These are phyloP conservation scores for Grigorovia transvaalensis DNA, from an alignment of 805 yeast species.

Conservation along the genomic window DNA sequence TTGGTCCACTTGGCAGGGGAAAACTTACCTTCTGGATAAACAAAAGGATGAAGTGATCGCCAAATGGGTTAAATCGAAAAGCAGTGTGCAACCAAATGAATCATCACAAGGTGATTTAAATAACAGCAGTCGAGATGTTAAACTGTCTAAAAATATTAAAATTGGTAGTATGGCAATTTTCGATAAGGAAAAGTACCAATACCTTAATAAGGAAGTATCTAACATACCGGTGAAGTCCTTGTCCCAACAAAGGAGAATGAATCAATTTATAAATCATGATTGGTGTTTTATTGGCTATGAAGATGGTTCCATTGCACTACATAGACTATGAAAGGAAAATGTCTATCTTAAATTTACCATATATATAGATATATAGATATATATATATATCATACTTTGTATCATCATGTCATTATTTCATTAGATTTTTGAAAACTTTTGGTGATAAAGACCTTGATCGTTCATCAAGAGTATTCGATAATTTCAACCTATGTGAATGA, in stretches of 20 bases:
- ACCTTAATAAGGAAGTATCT: background rate
- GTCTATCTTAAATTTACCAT: background rate
- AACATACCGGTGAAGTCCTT: background rate
- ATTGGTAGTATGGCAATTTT: slow-evolving; percentile 4
- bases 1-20: slow-evolving; percentile 4
- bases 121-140: background rate
- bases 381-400: background rate
- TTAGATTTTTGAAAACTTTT: slow-evolving; percentile 5
- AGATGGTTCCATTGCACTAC: slow-evolving; percentile 21
- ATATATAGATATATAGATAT: background rate
- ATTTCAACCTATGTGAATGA: background rate
- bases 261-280: slow-evolving; percentile 5
- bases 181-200: background rate
- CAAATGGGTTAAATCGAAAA: slow-evolving; percentile 13
- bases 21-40: background rate
- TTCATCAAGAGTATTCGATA: background rate
- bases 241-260: slow-evolving; percentile 11
- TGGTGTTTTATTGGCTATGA: slow-evolving; percentile 28
- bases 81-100: slow-evolving; percentile 15
- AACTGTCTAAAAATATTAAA: slow-evolving; percentile 1
- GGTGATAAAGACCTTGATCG: background rate
- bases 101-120: slow-evolving; percentile 17
- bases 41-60: background rate
- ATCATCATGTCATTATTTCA: slow-evolving; percentile 1
- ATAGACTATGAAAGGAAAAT: slow-evolving; percentile 1